These are phyloP conservation scores for Diaporthe citriasiana DNA, from an alignment of 2,329 filamentous ascomycete species.

Conservation along the genomic window DNA sequence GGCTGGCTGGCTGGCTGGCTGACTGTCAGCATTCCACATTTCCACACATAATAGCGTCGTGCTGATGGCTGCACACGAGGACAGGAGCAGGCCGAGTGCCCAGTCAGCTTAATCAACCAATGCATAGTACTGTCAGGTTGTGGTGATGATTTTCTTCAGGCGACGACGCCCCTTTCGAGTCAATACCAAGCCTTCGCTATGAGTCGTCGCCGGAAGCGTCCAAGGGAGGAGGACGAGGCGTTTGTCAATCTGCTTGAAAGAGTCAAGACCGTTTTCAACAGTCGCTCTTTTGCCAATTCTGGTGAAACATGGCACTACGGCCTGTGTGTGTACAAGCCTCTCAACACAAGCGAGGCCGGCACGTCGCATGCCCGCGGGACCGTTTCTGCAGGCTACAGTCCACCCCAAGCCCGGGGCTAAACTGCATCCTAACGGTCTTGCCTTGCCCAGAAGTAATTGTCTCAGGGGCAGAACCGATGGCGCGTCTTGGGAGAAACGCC, in stretches of 20 bases:
- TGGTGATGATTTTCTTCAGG: conserved; percentile 3
- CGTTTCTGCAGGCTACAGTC: conserved; percentile 25
- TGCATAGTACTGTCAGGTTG: conserved; percentile 4
- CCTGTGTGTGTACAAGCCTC: neutral
- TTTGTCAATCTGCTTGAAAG: conserved; percentile 1
- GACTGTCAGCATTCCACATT: conserved; percentile 26
- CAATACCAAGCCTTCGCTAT: conserved; percentile 9
- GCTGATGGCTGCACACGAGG: conserved; percentile 32
- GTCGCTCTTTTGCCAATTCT: neutral
- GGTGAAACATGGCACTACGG: conserved; percentile 16
- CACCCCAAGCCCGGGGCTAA: conserved; percentile 5
- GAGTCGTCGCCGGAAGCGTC: conserved; percentile 34
- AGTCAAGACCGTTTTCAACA: conserved; percentile 27
- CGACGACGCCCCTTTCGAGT: conserved; percentile 6
- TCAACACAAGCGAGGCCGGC: conserved; percentile 8
- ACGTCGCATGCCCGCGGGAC: conserved; percentile 18
- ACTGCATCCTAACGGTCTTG: conserved; percentile 19
- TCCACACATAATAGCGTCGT: conserved; percentile 25
- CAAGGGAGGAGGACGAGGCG: neutral
- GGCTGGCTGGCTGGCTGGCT: conserved; percentile 17
- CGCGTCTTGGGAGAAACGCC: conserved; percentile 21
- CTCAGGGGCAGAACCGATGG: conserved; percentile 24
- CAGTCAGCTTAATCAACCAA: conserved; percentile 16
- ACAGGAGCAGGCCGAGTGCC: conserved; percentile 18
- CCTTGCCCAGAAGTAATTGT: conserved; percentile 24